Evolutionary conservation across 1,284 basidiomycete species (phyloP).

Genomic region (Ceratobasidium papillatum): DNA sequence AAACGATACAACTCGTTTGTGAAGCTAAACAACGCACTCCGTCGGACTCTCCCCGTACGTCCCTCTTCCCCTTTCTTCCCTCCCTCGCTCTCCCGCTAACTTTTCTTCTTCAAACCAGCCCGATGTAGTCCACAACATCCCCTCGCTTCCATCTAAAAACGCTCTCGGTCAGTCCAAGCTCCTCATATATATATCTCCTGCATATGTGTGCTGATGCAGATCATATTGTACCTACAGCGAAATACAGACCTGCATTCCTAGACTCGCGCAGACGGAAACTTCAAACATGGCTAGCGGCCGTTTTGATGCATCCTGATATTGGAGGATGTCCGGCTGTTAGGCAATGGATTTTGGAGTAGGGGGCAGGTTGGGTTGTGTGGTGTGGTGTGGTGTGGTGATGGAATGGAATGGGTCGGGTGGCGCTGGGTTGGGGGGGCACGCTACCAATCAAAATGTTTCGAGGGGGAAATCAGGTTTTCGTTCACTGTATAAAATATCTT

Average conservation of each 20-base stretch:
- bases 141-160: conserved; percentile 73
- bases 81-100: background rate
- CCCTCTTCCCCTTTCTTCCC: background rate
- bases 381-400: background rate
- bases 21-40: conserved; percentile 62
- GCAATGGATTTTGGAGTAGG: conserved; percentile 68
- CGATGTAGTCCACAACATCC: conserved; percentile 62
- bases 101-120: conserved; percentile 49
- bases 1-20: conserved; percentile 78
- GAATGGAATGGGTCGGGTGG: background rate
- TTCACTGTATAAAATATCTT: too few relatives aligned
- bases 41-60: conserved; percentile 64
- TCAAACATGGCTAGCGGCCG: conserved; percentile 71
- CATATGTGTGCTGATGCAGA: background rate
- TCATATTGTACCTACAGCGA: conserved; percentile 44
- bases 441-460: background rate
- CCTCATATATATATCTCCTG: background rate
- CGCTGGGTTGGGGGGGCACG: background rate
- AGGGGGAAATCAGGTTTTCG: too few relatives aligned
- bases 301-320: conserved; percentile 76
- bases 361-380: background rate
- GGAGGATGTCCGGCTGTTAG: conserved; percentile 69
- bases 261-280: conserved; percentile 71
- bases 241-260: conserved; percentile 72
- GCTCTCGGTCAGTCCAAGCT: conserved; percentile 61